Base-by-base conservation (phyloP, 2,329 filamentous ascomycete genomes). In the Akanthomyces uredinophilus region DNA sequence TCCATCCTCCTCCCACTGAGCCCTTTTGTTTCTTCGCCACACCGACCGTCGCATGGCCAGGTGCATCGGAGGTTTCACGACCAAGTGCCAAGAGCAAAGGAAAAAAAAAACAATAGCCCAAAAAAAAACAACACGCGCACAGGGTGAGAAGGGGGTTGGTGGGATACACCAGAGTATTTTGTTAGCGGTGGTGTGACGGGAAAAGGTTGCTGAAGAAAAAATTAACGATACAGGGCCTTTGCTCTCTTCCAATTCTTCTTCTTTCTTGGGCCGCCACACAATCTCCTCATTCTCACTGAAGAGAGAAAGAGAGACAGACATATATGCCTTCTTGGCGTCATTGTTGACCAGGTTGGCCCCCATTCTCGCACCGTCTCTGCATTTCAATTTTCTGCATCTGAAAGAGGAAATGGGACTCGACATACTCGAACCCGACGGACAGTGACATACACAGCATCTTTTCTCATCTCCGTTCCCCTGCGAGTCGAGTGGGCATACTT, bases 161-260 rank as follows among this genome's bases (percentile, higher is more conserved):
- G 55, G 55, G 55, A 58, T 58, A 58, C 55, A 58, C 55, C 32
- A 50, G n/a, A 58, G 20, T 50, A 27, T 55, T 49, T 49, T 44
- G 22, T 58, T 58, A 58, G 55, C 46, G 16, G 41, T 50, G 55
- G 55, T 58, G 32, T 39, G 44, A 58, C 55, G 55, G 18, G 44
- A 49, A 5, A 47, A 54, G n/a, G 27, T 29, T 29, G 32, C 50
- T 53, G 50, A 39, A 53, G 50, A 53, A 24, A 49, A 18, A 39
- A 18, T 13, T 13, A 29, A 27, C 5, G 41, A 27, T 14, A 27
- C 32, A 13, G 51, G 2, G 6, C 22, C 4, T 54, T 29, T 8
- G 37, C n/a, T 18, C 22, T 20, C 24, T 49, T 27, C 2, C 41
- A 47, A n/a, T 37, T 5, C 5, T 46, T 35, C n/a, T 56, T 18